Conservation (phyloP, 495 filamentous ascomycete genomes). For the Cetradonia linearis region DNA sequence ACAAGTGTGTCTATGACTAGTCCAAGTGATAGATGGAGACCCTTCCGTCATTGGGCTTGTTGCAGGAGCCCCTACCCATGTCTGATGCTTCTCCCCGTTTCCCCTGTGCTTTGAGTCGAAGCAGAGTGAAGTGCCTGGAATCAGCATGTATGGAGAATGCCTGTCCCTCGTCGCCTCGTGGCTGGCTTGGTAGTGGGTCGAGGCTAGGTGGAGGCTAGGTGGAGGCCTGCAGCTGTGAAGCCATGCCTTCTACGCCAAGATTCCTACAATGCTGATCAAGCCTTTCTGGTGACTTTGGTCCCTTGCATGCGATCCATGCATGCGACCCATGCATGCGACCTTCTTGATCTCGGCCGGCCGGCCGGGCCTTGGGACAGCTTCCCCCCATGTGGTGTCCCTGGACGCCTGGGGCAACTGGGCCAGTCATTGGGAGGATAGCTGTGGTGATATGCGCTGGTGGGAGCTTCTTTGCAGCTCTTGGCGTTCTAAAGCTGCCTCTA, state of each 20-base stretch:
- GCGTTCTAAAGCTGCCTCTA: neutral
- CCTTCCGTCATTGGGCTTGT: neutral
- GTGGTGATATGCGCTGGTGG: constrained; percentile 2
- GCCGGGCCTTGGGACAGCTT: neutral
- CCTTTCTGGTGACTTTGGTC: neutral
- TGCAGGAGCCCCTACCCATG: neutral
- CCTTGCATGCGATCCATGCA: constrained; percentile 9
- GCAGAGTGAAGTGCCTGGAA: neutral
- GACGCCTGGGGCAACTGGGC: neutral
- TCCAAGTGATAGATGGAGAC: neutral
- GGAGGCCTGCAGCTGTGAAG: neutral
- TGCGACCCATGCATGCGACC: neutral
- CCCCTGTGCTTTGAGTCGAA: neutral
- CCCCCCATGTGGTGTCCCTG: neutral
- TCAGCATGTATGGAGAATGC: neutral
- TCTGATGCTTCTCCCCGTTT: neutral
- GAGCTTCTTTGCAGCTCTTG: neutral
- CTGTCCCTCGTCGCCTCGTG: neutral
- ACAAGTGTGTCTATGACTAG: neutral
- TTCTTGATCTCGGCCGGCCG: constrained; percentile 1
- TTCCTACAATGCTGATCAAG: no score
- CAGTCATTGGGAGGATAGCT: neutral
- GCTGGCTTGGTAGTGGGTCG: neutral
- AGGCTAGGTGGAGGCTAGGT: neutral
- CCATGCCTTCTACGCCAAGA: no score